Conservation (phyloP, 257 asterid species). For the Datura wrightii region DNA sequence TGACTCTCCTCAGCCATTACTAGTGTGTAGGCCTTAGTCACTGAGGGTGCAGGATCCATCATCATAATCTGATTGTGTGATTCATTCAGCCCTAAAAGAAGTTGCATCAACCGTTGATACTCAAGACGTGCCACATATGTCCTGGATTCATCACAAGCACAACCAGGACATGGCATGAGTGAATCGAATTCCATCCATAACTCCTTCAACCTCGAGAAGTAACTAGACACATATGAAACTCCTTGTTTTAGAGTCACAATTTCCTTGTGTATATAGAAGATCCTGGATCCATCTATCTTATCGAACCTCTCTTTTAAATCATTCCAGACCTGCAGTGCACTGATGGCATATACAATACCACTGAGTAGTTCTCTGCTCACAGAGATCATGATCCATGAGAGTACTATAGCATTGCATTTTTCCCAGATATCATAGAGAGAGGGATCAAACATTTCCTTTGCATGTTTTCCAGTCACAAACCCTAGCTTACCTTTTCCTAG, state of each 20-base stretch:
- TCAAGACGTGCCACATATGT: background rate
- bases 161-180: background rate
- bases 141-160: background rate
- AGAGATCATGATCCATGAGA: background rate
- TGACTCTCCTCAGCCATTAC: background rate
- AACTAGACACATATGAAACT: background rate
- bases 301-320: background rate
- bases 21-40: background rate
- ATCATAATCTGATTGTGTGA: background rate
- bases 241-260: background rate
- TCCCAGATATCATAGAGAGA: background rate
- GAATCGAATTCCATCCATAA: background rate
- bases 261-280: background rate
- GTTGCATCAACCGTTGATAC: background rate
- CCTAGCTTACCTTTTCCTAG: too few relatives aligned
- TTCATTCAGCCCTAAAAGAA: background rate
- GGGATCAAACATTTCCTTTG: too few relatives aligned
- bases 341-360: background rate
- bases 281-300: background rate
- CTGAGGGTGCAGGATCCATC: background rate
- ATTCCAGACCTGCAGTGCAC: background rate
- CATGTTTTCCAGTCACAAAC: too few relatives aligned
- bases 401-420: background rate
- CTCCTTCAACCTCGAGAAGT: background rate
- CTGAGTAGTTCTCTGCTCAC: background rate